Base-by-base conservation (phyloP, 2,329 filamentous ascomycete genomes). In the Aureobasidium subglaciale region DNA sequence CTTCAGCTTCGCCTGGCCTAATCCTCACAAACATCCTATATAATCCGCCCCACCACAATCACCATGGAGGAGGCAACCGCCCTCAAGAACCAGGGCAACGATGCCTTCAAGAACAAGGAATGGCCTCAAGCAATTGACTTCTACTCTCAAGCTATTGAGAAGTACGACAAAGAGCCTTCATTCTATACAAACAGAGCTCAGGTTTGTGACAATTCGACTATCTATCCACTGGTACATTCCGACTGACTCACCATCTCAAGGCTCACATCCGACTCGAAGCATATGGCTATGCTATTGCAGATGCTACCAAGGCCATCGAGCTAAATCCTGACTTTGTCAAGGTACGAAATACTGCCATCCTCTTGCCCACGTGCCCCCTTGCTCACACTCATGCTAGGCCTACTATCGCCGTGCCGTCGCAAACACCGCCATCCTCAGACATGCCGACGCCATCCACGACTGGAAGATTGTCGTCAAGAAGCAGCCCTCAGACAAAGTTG, bases 131-230 rank as follows among this genome's bases (percentile, higher is more conserved):
- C 93, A 7, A 80, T 96, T 60, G 85, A 91, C 1, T 83, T 85
- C 63, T 99, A 99, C 72, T 84, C 83, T 55, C 82, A 95, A 73
- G 92, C 92, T 24, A 97, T 99, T 68, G 85, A 87, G 59, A 74
- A 88, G 63, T 85, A 96, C 73, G 82, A 86, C 67, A 79, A 87
- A 63, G 87, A 97, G 67, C 88, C 91, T 6, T 87, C 91, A 0
- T 97, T 91, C 75, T 97, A 84, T 75, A 90, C 89, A 65, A 99
- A 99, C 75, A 82, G 93, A 70, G 93, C 93, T 18, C 92, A 96
- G 82, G 92, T 96, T 71, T 60, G 80, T 74, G 56, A 59, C 18
- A 6, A 15, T 50, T 46, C 40, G 30, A 52, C 20, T 16, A 46
- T 15, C 54, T 16, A 9, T 4, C 27, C 15, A 5, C 50, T 27